Conservation (phyloP, 345 rosid genomes). For the Dipteronia sinensis region DNA sequence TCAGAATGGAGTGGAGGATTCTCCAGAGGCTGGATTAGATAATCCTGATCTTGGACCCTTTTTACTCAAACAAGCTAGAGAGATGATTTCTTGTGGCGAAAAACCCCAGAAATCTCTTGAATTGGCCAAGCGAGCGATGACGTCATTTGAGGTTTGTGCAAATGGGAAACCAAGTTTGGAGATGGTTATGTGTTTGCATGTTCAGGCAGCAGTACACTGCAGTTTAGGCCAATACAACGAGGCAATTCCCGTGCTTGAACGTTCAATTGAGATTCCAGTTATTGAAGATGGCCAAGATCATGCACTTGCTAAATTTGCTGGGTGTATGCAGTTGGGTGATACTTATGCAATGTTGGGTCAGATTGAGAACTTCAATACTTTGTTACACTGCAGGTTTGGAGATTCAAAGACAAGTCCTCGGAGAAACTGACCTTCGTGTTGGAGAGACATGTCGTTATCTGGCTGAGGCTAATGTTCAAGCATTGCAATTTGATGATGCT, state of each 20-base stretch:
- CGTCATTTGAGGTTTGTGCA: constrained; percentile 58
- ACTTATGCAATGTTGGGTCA: constrained; percentile 83
- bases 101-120: constrained; percentile 69
- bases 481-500: constrained; percentile 82
- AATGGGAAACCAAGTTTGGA: constrained; percentile 57
- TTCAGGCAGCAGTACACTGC: constrained; percentile 68
- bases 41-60: constrained; percentile 70
- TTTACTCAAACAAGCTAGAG: constrained; percentile 69
- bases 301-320: constrained; percentile 88
- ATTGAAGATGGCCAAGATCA: constrained; percentile 79
- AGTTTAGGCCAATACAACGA: constrained; percentile 62
- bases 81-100: constrained; percentile 70
- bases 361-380: constrained; percentile 73
- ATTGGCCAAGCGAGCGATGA: constrained; percentile 58
- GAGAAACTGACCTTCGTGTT: constrained; percentile 71
- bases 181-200: constrained; percentile 82
- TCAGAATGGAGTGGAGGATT: constrained; percentile 35
- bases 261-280: constrained; percentile 71
- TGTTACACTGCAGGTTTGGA: constrained; percentile 87
- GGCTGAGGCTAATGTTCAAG: constrained; percentile 91
- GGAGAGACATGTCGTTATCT: constrained; percentile 83
- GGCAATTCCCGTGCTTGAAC: constrained; percentile 85
- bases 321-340: constrained; percentile 98
- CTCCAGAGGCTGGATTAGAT: constrained; percentile 35
- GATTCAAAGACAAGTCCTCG: constrained; percentile 86